These are phyloP conservation scores for Hyaloperonospora arabidopsidis DNA, from an alignment of 352 stramenopile genomes.

Conservation along the genomic window DNA sequence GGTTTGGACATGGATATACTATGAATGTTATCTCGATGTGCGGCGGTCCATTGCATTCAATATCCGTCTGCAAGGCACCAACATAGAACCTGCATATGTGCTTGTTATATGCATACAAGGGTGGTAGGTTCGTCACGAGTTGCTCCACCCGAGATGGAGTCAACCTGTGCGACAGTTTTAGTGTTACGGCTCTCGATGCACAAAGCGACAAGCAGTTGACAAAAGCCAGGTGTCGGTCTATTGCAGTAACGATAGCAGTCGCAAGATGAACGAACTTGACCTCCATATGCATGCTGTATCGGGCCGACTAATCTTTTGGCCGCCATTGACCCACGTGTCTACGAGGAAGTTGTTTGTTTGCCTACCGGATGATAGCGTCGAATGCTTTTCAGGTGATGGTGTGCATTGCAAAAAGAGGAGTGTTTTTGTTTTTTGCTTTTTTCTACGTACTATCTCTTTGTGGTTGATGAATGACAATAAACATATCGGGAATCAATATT, in stretches of 20 bases:
- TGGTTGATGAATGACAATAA: too few relatives aligned
- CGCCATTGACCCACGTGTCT: constrained; percentile 98
- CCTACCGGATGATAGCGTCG: too few relatives aligned
- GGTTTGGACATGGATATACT: constrained; percentile 97
- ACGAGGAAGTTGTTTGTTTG: constrained; percentile 94
- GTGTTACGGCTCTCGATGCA: background rate
- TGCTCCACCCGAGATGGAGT: constrained; percentile 93
- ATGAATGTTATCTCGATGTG: constrained; percentile 99
- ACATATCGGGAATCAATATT: too few relatives aligned
- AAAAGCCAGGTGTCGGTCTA: background rate
- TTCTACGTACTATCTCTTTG: too few relatives aligned
- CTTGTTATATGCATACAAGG: constrained; percentile 89
- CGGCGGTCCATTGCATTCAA: constrained; percentile 94
- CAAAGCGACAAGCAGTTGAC: background rate
- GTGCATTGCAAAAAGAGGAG: too few relatives aligned
- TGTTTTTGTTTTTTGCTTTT: too few relatives aligned
- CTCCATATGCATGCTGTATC: constrained; percentile 80
- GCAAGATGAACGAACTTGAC: too few relatives aligned
- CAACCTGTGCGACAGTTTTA: constrained; percentile 14
- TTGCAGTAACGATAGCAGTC: too few relatives aligned
- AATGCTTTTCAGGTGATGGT: too few relatives aligned
- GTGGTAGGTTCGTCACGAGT: constrained; percentile 91
- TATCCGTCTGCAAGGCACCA: constrained; percentile 96
- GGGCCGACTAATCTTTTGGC: constrained; percentile 96
- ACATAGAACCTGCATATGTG: constrained; percentile 91